Base-by-base conservation (phyloP, 495 filamentous ascomycete genomes). In the Hypoxylon subgilvum region DNA sequence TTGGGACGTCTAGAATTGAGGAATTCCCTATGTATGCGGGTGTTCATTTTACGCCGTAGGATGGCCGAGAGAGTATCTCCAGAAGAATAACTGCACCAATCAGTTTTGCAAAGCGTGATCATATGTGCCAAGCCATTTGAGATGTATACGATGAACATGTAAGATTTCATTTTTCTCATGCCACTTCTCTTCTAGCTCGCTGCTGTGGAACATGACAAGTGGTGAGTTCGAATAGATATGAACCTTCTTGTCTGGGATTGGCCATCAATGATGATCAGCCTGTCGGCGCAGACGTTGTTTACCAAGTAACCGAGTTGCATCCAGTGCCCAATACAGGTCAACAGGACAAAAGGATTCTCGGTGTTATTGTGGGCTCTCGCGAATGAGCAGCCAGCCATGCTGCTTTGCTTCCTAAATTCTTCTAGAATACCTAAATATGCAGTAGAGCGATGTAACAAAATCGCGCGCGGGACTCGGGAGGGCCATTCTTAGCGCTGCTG, bases 211-310 rank as follows among this genome's bases (percentile, higher is more conserved):
- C 40, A 6, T 17, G 4, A 46, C 9, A 30, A 32, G 27, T 10
- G 31, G 3, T 13, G n/a, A 34, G 32, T 43, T 30, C n/a, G n/a
- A n/a, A 2, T 6, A 40, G 2, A 10, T 40, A 43, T 57, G n/a
- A n/a, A 63, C 61, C 54, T 64, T 64, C 61, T 64, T 50, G 36
- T 59, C 61, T 59, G 14, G 54, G 54, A 59, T 38, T 49, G 48
- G 43, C 34, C 49, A 30, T 17, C 41, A 27, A 23, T 49, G 48
- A 36, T 39, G 43, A 30, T 17, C 41, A 27, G 31, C 40, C 28
- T 28, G 53, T 21, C 6, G 27, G 23, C 28, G 51, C 4, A 44
- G 38, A 40, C 31, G 28, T 46, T 31, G 43, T 36, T 32, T 46
- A 21, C 23, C 28, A 23, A 34, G 19, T 42, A 34, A 46, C 13